Base-by-base conservation (phyloP, 2,329 filamentous ascomycete species). In the Exophiala xenobiotica region DNA sequence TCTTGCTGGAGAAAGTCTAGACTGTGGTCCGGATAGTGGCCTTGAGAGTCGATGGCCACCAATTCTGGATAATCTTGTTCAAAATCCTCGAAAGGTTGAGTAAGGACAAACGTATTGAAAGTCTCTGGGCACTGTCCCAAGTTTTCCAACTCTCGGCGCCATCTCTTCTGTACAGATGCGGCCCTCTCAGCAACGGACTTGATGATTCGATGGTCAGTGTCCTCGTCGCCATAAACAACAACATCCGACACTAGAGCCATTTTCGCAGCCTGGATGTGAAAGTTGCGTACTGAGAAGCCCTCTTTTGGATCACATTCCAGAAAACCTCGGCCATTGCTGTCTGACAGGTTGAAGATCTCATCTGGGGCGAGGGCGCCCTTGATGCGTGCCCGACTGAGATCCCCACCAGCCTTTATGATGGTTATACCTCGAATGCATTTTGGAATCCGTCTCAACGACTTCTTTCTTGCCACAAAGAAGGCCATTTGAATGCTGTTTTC, bases 251-350 rank as follows among this genome's bases (percentile, higher is more conserved):
- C 81, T 59, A 87, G 82, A 48, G 91, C 91, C 59, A 88, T 75
- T 68, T 99, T 99, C 52, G 87, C 87, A 0, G 88, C 81, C 69
- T 99, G 93, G 31, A 97, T 97, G 63, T 97, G 92, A 66, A 99
- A 99, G 68, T 97, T 97, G 39, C 93, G 83, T 37, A 97, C 91
- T 3, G 90, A 96, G 66, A 97, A 97, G 6, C 93, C 93, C 59
- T 95, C 88, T 49, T 75, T 80, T 1, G 93, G 93, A 65, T 99
- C 93, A 33, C 86, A 80, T 37, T 95, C 88, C 54, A 90, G 73
- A 65, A 99, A 96, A 18, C 83, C 78, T 38, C 79, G 71, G 12
- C 71, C 63, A 19, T 71, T 70, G 9, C 74, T 69, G n/a, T 70
- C 65, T n/a, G 64, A 65, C 0, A 74, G 62, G 29, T 82, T 78